Conservation (phyloP, 2,329 filamentous ascomycete genomes). For the Fusarium phyllophilum region DNA sequence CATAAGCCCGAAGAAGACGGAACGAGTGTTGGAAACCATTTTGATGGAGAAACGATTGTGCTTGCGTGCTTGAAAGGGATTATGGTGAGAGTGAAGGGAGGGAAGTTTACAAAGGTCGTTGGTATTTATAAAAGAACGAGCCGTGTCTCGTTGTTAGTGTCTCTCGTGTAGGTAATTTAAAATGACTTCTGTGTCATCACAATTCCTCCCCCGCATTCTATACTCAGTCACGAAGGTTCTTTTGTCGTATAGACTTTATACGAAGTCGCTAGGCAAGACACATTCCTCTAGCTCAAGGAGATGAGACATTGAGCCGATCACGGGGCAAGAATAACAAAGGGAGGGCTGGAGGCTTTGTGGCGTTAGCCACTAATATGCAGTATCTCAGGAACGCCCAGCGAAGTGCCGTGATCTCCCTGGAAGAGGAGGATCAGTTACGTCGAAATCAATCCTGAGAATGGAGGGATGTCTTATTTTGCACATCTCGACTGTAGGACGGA, state of each 20-base stretch:
- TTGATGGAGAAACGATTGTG: not conserved
- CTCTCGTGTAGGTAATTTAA: not conserved
- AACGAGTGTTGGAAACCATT: slow-evolving; percentile 21
- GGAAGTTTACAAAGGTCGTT: not conserved
- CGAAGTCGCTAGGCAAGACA: not conserved
- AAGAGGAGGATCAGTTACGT: not conserved
- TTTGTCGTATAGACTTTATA: not conserved
- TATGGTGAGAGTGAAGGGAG: not conserved
- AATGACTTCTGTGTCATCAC: not conserved
- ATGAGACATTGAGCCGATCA: not conserved
- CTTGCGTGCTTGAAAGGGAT: not conserved
- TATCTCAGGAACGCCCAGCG: not conserved
- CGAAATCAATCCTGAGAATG: not conserved
- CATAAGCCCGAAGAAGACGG: slow-evolving; percentile 5
- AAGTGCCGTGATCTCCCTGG: not conserved
- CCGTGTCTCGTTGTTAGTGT: not conserved
- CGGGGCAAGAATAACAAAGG: not conserved
- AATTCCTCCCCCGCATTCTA: not conserved
- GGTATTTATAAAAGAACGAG: not conserved
- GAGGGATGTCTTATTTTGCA: not conserved
- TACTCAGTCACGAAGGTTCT: no score
- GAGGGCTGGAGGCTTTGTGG: not conserved
- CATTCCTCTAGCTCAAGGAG: not conserved
- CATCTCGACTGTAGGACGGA: not conserved
- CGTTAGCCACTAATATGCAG: not conserved